Percentiles rank a stretch among this genome's conserved stretches.
Evolutionary conservation across 2,329 filamentous ascomycete genomes (phyloP).

Genomic region (Fusarium buharicum): DNA sequence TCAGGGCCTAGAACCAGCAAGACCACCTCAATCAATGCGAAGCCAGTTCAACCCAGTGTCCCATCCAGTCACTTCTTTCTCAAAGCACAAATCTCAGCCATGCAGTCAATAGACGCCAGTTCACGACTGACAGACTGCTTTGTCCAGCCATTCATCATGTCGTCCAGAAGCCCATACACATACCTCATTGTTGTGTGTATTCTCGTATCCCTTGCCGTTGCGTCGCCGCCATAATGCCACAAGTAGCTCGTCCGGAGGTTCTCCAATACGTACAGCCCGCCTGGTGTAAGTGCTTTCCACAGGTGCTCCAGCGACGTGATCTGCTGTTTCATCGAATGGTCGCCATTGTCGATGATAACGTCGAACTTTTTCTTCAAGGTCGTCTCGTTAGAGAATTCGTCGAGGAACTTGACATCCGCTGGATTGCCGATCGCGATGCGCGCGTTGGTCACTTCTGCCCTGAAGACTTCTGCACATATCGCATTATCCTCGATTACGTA

Average conservation of each 20-base stretch:
- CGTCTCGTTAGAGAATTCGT: constrained; percentile 47
- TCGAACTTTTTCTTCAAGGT: constrained; percentile 50
- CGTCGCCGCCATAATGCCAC: constrained; percentile 42
- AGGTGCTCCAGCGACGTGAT: constrained; percentile 49
- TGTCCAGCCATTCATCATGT: constrained; percentile 37
- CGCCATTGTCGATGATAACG: constrained; percentile 55
- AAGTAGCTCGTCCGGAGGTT: constrained; percentile 49
- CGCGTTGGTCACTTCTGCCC: constrained; percentile 48
- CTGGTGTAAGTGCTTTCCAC: constrained; percentile 52
- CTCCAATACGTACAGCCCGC: constrained; percentile 51
- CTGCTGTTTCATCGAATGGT: constrained; percentile 54
- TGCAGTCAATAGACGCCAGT: constrained; percentile 46
- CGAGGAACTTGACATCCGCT: constrained; percentile 51
- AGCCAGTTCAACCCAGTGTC: not conserved
- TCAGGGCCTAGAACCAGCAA: not conserved
- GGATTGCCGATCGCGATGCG: constrained; percentile 56
- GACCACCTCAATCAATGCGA: too few relatives aligned
- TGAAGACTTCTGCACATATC: constrained; percentile 51
- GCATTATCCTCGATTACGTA: constrained; percentile 56
- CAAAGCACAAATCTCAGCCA: constrained; percentile 39
- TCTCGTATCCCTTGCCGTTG: constrained; percentile 29
- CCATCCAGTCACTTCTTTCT: constrained; percentile 3
- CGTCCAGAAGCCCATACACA: constrained; percentile 44
- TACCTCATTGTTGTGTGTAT: constrained; percentile 45
- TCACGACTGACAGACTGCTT: constrained; percentile 40